phyloP scores from a whole-genome alignment of 2,329 filamentous ascomycete genomes.

The Sordariomycetes sp. region DNA sequence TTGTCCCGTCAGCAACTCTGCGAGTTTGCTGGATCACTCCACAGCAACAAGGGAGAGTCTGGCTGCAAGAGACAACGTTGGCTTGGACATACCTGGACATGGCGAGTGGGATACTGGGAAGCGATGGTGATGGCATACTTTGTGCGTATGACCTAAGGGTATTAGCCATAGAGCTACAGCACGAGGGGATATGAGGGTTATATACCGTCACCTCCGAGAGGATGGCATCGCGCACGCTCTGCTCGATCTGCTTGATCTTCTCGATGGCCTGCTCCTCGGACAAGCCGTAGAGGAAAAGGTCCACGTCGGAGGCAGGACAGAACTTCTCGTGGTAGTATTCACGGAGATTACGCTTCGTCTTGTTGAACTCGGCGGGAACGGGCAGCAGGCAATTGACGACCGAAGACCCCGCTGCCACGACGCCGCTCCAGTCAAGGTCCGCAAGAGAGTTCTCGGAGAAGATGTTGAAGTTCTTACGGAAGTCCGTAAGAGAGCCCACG shows the following conservation, averaged over 20 bases:
- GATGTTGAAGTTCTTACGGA: conserved; percentile 67
- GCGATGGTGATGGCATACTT: conserved; percentile 83
- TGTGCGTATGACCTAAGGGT: conserved; percentile 50
- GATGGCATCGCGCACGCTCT: conserved; percentile 63
- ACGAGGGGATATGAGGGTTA: too few relatives aligned
- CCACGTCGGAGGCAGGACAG: conserved; percentile 76
- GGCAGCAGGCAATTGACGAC: conserved; percentile 72
- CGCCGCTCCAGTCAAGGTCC: conserved; percentile 73
- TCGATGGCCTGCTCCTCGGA: conserved; percentile 67
- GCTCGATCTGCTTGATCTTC: conserved; percentile 77
- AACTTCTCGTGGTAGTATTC: conserved; percentile 75
- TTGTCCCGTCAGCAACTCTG: conserved; percentile 20
- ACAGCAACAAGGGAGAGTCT: neutral
- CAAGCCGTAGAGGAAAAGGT: conserved; percentile 75
- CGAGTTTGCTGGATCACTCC: neutral
- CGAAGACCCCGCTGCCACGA: conserved; percentile 71
- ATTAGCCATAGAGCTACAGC: too few relatives aligned
- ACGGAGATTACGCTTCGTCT: conserved; percentile 51
- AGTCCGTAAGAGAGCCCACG: conserved; percentile 56
- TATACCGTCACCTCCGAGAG: conserved; percentile 64
- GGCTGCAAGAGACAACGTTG: neutral
- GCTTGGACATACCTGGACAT: conserved; percentile 46
- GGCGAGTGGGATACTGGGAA: conserved; percentile 72
- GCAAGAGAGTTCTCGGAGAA: conserved; percentile 71
- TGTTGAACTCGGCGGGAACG: conserved; percentile 49